These are phyloP conservation scores for Fusarium nanum DNA, from an alignment of 2,329 filamentous ascomycete species.

Conservation along the genomic window DNA sequence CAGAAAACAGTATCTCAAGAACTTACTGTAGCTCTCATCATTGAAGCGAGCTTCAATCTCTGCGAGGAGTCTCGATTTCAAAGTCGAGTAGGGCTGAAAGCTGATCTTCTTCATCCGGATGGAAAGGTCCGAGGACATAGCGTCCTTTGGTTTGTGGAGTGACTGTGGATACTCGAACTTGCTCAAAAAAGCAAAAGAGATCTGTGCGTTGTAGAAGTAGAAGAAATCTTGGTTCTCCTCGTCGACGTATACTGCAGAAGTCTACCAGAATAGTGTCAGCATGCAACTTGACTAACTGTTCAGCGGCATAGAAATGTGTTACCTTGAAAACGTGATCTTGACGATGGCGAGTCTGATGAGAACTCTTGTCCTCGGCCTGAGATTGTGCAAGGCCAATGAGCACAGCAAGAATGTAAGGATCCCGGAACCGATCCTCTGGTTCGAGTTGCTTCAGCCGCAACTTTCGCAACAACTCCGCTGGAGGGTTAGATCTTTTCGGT, in stretches of 20 bases:
- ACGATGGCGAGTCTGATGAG: not conserved
- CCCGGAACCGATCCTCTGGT: slow-evolving; percentile 34
- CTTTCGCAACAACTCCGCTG: slow-evolving; percentile 25
- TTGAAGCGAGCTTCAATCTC: slow-evolving; percentile 6
- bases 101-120: slow-evolving; percentile 24
- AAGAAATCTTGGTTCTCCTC: slow-evolving; percentile 35
- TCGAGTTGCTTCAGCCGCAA: slow-evolving; percentile 37
- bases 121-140: slow-evolving; percentile 5
- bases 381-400: slow-evolving; percentile 42
- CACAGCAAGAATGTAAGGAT: slow-evolving; percentile 43
- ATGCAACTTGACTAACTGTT: no score
- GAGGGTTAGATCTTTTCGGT: slow-evolving; percentile 29
- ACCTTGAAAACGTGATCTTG: slow-evolving; percentile 33
- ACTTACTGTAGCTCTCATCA: not conserved
- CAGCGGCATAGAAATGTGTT: not conserved
- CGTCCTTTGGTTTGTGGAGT: not conserved
- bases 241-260: slow-evolving; percentile 33
- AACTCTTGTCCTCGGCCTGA: slow-evolving; percentile 27
- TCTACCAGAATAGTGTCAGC: not conserved
- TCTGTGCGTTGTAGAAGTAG: slow-evolving; percentile 38
- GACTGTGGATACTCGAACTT: slow-evolving; percentile 42
- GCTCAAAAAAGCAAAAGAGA: slow-evolving; percentile 33
- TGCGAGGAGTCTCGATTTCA: slow-evolving; percentile 25
- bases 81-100: slow-evolving; percentile 34
- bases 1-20: not conserved